Conservation (phyloP, 805 yeast genomes). For the Lachancea mirantina region DNA sequence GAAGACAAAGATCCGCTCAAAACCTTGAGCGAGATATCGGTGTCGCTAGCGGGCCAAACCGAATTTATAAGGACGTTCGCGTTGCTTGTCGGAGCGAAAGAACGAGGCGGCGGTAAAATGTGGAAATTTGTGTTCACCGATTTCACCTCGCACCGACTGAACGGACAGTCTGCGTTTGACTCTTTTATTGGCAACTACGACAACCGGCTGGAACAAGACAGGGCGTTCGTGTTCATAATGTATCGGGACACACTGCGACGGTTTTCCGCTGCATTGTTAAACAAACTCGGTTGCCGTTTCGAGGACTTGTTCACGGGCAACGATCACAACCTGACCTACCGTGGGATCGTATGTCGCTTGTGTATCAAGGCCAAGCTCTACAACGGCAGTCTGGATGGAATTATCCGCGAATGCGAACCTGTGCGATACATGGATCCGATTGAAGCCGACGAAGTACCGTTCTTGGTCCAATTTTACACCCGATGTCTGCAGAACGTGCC, state of each 20-base stretch:
- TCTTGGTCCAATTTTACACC: conserved; percentile 4
- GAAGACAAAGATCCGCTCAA: conserved; percentile 7
- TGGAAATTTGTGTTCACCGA: conserved; percentile 21
- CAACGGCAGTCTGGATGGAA: conserved; percentile 18
- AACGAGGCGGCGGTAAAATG: conserved; percentile 3
- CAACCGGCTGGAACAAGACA: conserved; percentile 11
- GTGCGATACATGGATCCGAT: conserved; percentile 8
- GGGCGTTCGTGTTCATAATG: conserved; percentile 18
- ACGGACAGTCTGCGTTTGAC: conserved; percentile 20
- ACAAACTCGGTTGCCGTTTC: conserved; percentile 7
- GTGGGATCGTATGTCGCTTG: conserved; percentile 23
- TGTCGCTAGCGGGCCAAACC: background rate
- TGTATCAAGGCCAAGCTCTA: conserved; percentile 16
- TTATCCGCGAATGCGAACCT: conserved; percentile 17
- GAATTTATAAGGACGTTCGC: conserved; percentile 9
- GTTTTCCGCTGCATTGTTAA: conserved; percentile 7
- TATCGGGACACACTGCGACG: conserved; percentile 13
- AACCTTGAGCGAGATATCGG: conserved; percentile 3
- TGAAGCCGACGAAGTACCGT: conserved; percentile 6
- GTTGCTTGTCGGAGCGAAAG: conserved; percentile 8
- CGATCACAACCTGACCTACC: conserved; percentile 18
- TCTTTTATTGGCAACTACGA: conserved; percentile 17
- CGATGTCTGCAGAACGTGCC: conserved; percentile 6
- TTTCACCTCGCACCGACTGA: conserved; percentile 18
- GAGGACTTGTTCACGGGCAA: conserved; percentile 7